Evolutionary conservation across 495 filamentous ascomycete genomes (phyloP).

Genomic region (Clavariopsis aquatica): DNA sequence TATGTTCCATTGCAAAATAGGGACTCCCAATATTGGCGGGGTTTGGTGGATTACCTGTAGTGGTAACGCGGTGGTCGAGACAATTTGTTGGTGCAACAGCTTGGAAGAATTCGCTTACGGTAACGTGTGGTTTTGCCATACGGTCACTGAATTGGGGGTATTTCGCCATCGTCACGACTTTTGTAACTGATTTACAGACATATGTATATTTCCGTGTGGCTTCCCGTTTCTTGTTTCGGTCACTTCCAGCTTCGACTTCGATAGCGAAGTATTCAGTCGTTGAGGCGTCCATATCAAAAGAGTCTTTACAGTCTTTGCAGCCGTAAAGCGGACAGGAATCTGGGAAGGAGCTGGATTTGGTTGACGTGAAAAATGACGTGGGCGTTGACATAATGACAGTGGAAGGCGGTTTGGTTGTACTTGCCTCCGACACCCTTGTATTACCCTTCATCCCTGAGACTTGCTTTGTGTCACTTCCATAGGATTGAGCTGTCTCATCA

Average conservation of each 20-base stretch:
- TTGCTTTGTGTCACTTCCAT: neutral
- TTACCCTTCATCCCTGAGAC: neutral
- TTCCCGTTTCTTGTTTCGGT: neutral
- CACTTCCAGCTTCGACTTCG: neutral
- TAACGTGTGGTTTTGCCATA: neutral
- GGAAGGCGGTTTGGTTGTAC: neutral
- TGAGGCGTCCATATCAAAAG: constrained; percentile 4
- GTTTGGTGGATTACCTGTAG: neutral
- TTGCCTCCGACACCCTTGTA: neutral
- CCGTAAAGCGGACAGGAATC: constrained; percentile 15
- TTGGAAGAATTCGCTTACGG: constrained; percentile 6
- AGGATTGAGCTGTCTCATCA: neutral
- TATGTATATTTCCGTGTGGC: constrained; percentile 13
- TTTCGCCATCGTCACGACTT: constrained; percentile 1
- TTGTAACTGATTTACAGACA: constrained; percentile 1
- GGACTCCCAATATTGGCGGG: neutral
- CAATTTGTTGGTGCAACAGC: constrained; percentile 10
- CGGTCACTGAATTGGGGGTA: constrained; percentile 6
- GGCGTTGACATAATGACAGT: neutral
- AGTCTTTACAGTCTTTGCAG: constrained; percentile 15
- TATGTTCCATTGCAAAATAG: constrained; percentile 9
- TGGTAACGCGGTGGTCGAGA: constrained; percentile 14
- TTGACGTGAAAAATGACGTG: neutral
- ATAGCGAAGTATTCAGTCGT: constrained; percentile 18
- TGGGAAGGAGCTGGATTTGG: neutral